Conservation (phyloP, 108 stramenopile genomes). For the Fistulifera pelliculosa region DNA sequence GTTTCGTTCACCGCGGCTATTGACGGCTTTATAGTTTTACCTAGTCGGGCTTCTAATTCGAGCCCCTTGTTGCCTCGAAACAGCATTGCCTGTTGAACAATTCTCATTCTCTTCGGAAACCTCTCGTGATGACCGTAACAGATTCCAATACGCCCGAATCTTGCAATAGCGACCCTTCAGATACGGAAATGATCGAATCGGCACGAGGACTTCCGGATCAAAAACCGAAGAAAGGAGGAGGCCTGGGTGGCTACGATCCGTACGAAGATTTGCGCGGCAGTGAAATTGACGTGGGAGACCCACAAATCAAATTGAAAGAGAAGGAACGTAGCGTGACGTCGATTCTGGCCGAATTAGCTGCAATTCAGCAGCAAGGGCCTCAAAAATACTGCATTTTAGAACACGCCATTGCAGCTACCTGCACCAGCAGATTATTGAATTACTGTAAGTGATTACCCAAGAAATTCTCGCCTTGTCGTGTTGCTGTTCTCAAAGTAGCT, state of each 20-base stretch:
- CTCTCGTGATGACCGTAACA: too few relatives aligned
- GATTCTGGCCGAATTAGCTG: conserved; percentile 83
- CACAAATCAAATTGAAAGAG: conserved; percentile 40
- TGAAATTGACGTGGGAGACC: conserved; percentile 47
- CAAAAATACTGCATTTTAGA: conserved; percentile 89
- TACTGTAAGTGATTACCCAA: conserved; percentile 61
- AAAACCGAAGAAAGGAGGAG: conserved; percentile 5
- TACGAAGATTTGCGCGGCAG: conserved; percentile 17
- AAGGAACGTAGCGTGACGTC: conserved; percentile 66
- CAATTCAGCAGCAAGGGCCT: conserved; percentile 85
- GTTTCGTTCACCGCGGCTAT: too few relatives aligned
- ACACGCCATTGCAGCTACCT: conserved; percentile 90
- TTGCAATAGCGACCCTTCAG: too few relatives aligned
- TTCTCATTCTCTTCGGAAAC: too few relatives aligned
- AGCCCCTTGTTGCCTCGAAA: too few relatives aligned
- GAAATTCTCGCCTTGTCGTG: neutral
- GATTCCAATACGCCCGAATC: too few relatives aligned
- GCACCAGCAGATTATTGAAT: conserved; percentile 92
- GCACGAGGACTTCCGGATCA: neutral
- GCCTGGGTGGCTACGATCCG: conserved; percentile 36
- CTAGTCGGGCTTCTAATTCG: too few relatives aligned
- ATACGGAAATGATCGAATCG: too few relatives aligned
- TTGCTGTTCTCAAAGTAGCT: conserved; percentile 3
- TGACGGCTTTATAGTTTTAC: too few relatives aligned
- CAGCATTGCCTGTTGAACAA: too few relatives aligned